These are phyloP conservation scores for Cyclostephanos tholiformis DNA, from an alignment of 108 stramenopile genomes.

Conservation along the genomic window DNA sequence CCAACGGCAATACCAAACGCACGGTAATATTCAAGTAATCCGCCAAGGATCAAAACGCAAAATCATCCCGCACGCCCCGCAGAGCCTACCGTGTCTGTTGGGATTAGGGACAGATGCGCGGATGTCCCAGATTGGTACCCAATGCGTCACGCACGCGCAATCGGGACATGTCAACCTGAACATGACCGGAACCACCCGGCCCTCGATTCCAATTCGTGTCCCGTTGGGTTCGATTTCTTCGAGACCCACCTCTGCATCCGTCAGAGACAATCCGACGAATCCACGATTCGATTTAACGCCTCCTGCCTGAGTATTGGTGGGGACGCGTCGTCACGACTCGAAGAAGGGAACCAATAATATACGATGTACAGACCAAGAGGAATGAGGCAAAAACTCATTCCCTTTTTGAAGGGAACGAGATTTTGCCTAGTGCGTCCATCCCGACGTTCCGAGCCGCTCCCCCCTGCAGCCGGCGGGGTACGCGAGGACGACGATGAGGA, in stretches of 20 bases:
- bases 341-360: too few relatives aligned
- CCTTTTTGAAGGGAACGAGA: too few relatives aligned
- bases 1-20: constrained; percentile 43
- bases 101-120: constrained; percentile 46
- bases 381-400: too few relatives aligned
- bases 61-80: constrained; percentile 60
- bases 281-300: constrained; percentile 35
- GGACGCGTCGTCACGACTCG: constrained; percentile 6
- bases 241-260: constrained; percentile 44
- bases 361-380: too few relatives aligned
- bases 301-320: constrained; percentile 48
- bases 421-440: too few relatives aligned
- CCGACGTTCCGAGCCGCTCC: too few relatives aligned
- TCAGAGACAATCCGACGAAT: background rate
- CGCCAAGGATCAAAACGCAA: constrained; percentile 48
- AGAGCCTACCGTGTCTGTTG: constrained; percentile 48
- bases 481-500: too few relatives aligned
- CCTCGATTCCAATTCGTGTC: constrained; percentile 36
- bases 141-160: constrained; percentile 29
- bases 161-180: constrained; percentile 40
- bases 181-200: constrained; percentile 53
- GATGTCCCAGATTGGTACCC: constrained; percentile 57
- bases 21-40: constrained; percentile 45
- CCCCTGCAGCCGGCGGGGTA: too few relatives aligned
- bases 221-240: constrained; percentile 33